A percentile compares a stretch with the other conserved stretches of the same genome.
Conservation (phyloP, 2,329 filamentous ascomycete species). For the Aspergillus versicolor region DNA sequence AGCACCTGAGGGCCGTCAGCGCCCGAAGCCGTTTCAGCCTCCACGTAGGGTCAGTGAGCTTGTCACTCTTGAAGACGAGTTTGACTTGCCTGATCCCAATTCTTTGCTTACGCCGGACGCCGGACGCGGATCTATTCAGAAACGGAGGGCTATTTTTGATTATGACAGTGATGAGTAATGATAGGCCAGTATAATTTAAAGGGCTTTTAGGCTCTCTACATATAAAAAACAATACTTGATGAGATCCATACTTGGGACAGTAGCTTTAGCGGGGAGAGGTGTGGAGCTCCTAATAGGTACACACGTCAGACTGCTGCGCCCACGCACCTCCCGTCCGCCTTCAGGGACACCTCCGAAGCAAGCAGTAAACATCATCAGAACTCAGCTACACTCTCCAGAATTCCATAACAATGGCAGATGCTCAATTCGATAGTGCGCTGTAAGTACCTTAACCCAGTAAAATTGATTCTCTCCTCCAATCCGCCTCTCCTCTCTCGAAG, state of each 20-base stretch:
- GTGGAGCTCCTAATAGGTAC: background rate
- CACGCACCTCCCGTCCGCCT: conserved; percentile 23
- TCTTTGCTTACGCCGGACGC: conserved; percentile 23
- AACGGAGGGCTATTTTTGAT: conserved; percentile 24
- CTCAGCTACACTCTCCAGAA: conserved; percentile 11
- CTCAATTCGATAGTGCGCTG: conserved; percentile 53
- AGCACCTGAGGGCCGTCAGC: conserved; percentile 8
- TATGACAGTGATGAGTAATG: conserved; percentile 30
- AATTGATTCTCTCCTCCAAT: background rate
- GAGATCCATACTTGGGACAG: background rate
- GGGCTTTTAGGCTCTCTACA: conserved; percentile 7
- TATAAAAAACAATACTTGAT: background rate
- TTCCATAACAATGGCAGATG: conserved; percentile 42
- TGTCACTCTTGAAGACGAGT: conserved; percentile 24
- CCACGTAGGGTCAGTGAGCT: conserved; percentile 20
- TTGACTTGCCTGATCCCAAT: conserved; percentile 29
- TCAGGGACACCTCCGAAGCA: conserved; percentile 5
- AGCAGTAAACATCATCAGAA: conserved; percentile 23
- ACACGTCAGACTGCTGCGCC: conserved; percentile 10
- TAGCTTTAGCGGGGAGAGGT: background rate
- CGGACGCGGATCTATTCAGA: conserved; percentile 17
- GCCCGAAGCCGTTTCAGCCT: conserved; percentile 18
- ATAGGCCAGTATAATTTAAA: conserved; percentile 6
- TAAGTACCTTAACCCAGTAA: conserved; percentile 29
- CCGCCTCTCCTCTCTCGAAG: background rate